Percentiles rank a stretch among this genome's conserved stretches.
These are phyloP conservation scores for Populus deltoides DNA, from an alignment of 345 rosid genomes.

Conservation along the genomic window DNA sequence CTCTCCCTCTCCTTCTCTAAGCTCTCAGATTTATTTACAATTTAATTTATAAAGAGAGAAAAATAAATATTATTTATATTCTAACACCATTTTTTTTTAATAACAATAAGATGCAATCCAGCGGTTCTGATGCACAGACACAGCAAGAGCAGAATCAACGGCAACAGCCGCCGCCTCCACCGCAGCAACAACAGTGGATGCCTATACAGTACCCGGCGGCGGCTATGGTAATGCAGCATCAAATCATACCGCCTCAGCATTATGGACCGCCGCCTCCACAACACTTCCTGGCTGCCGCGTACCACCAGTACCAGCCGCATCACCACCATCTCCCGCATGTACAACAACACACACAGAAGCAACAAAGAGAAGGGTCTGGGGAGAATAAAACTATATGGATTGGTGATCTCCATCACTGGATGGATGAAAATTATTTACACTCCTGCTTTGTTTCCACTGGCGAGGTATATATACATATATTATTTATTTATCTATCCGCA, in stretches of 20 bases:
- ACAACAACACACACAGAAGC: constrained; percentile 39
- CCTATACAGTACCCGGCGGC: constrained; percentile 75
- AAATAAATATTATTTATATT: not conserved
- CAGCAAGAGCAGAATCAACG: constrained; percentile 33
- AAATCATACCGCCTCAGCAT: constrained; percentile 63
- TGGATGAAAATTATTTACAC: constrained; percentile 89
- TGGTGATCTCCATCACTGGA: constrained; percentile 97
- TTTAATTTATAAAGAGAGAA: not conserved
- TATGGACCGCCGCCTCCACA: constrained; percentile 54
- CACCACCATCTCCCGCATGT: constrained; percentile 28
- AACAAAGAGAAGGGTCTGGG: constrained; percentile 46
- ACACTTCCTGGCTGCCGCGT: constrained; percentile 49
- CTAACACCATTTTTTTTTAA: not conserved
- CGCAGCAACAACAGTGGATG: constrained; percentile 55
- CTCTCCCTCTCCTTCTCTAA: constrained; percentile 1
- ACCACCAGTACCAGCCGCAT: constrained; percentile 31
- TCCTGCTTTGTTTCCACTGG: constrained; percentile 65
- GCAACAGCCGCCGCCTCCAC: constrained; percentile 28
- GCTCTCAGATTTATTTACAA: not conserved
- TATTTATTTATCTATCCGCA: not conserved
- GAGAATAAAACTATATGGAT: constrained; percentile 89
- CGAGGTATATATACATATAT: constrained; percentile 47
- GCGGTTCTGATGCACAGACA: constrained; percentile 43
- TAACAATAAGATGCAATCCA: constrained; percentile 50
- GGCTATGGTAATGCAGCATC: constrained; percentile 86